phyloP scores from a whole-genome alignment of 371 early-diverging fungal species.

The Mucor lusitanicus region DNA sequence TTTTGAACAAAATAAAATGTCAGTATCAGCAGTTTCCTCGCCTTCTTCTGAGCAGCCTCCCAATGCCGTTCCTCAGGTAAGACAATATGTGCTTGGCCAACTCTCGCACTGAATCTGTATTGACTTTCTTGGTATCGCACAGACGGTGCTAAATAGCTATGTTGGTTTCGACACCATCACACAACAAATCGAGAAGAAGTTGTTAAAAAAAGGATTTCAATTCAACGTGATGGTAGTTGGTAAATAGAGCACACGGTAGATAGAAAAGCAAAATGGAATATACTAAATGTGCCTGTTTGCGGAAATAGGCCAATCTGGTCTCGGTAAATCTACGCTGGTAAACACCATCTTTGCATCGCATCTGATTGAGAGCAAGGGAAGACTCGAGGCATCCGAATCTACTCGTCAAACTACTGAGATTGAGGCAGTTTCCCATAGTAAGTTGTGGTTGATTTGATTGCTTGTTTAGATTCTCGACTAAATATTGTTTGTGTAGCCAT shows the following conservation, averaged over 20 bases:
- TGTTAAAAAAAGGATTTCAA: conserved; percentile 92
- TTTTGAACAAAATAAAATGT: conserved; percentile 6
- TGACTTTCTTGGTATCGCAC: background rate
- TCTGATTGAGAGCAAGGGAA: conserved; percentile 83
- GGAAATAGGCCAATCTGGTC: conserved; percentile 87
- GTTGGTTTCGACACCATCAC: conserved; percentile 97
- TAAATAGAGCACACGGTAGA: conserved; percentile 18
- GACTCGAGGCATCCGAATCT: conserved; percentile 71
- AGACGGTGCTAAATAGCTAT: conserved; percentile 73
- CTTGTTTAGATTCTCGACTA: background rate
- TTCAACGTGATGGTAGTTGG: conserved; percentile 96
- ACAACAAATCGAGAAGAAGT: conserved; percentile 90
- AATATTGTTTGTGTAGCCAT: conserved; percentile 50
- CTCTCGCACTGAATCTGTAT: background rate
- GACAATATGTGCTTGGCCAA: background rate
- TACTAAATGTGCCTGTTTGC: background rate
- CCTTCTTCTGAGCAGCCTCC: conserved; percentile 21
- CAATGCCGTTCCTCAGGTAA: conserved; percentile 11
- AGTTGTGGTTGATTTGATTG: conserved; percentile 5
- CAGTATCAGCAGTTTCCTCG: conserved; percentile 15
- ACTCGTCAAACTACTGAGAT: conserved; percentile 86
- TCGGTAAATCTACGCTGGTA: conserved; percentile 98
- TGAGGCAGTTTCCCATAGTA: conserved; percentile 77
- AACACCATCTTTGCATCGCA: conserved; percentile 93
- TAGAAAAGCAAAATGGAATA: background rate